Evolutionary conservation across 2,329 filamentous ascomycete species (phyloP).

Genomic region (Coniochaeta sp.): DNA sequence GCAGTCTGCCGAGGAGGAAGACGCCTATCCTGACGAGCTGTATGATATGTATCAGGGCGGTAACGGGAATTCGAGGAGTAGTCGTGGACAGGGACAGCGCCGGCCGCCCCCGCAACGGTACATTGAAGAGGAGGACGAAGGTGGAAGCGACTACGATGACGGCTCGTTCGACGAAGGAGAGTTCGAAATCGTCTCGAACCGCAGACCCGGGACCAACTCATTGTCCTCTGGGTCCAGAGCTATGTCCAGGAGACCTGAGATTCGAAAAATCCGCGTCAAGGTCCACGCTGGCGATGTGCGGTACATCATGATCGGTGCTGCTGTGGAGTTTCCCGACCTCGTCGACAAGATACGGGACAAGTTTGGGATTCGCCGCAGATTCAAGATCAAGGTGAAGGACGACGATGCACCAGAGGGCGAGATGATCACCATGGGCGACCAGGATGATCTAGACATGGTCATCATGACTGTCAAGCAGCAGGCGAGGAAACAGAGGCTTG

Average conservation of each 20-base stretch:
- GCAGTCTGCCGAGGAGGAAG: conserved; percentile 41
- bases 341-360: conserved; percentile 77
- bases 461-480: conserved; percentile 60
- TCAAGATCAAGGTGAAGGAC: conserved; percentile 84
- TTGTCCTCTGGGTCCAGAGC: conserved; percentile 36
- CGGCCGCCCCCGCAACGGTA: conserved; percentile 41
- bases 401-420: conserved; percentile 72
- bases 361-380: conserved; percentile 67
- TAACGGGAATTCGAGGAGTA: conserved; percentile 26
- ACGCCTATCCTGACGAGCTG: conserved; percentile 61
- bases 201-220: conserved; percentile 37
- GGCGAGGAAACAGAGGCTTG: conserved; percentile 66
- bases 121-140: conserved; percentile 75
- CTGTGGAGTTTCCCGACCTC: conserved; percentile 69
- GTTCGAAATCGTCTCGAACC: conserved; percentile 67
- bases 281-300: conserved; percentile 87
- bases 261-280: conserved; percentile 81
- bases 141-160: conserved; percentile 64
- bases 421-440: conserved; percentile 95
- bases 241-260: conserved; percentile 54
- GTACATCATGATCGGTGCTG: conserved; percentile 77
- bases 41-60: conserved; percentile 54
- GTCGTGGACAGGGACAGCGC: conserved; percentile 28
- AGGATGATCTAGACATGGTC: conserved; percentile 90
- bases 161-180: conserved; percentile 67